Percentiles rank a stretch among this genome's conserved stretches.
Evolutionary conservation across 306 rosid genomes (phyloP).

Genomic region (Cucumis cinereus): DNA sequence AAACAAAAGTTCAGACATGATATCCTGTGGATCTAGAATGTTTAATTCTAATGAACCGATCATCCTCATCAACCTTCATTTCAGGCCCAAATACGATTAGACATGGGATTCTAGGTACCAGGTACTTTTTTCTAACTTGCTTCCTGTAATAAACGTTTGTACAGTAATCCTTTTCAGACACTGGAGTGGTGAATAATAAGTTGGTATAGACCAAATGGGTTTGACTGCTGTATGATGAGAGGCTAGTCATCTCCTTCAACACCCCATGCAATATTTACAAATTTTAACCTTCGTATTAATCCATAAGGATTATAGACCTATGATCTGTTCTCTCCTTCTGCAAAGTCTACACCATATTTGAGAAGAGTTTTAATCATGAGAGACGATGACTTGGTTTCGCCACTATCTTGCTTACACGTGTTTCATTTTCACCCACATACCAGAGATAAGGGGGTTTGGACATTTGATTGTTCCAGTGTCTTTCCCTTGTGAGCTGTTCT

Average conservation of each 20-base stretch:
- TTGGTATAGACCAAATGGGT: not conserved
- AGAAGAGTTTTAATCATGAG: not conserved
- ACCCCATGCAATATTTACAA: not conserved
- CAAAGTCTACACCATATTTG: not conserved
- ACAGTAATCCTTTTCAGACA: not conserved
- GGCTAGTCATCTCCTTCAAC: not conserved
- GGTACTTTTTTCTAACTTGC: not conserved
- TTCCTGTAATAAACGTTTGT: not conserved
- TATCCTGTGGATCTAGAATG: not conserved
- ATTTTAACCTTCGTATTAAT: not conserved
- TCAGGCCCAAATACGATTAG: not conserved
- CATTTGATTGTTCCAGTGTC: not conserved
- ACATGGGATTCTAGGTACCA: not conserved
- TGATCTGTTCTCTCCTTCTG: not conserved
- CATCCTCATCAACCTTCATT: not conserved
- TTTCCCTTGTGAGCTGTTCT: not conserved
- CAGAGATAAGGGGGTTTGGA: not conserved
- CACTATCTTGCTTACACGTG: not conserved
- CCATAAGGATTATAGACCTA: not conserved
- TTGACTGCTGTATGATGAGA: not conserved
- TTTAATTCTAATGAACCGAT: not conserved
- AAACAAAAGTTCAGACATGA: not conserved
- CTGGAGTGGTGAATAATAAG: not conserved
- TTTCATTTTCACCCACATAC: not conserved
- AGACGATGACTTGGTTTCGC: not conserved